These are phyloP conservation scores for Lyophyllum semitale DNA, from an alignment of 768 basidiomycete genomes.

Conservation along the genomic window DNA sequence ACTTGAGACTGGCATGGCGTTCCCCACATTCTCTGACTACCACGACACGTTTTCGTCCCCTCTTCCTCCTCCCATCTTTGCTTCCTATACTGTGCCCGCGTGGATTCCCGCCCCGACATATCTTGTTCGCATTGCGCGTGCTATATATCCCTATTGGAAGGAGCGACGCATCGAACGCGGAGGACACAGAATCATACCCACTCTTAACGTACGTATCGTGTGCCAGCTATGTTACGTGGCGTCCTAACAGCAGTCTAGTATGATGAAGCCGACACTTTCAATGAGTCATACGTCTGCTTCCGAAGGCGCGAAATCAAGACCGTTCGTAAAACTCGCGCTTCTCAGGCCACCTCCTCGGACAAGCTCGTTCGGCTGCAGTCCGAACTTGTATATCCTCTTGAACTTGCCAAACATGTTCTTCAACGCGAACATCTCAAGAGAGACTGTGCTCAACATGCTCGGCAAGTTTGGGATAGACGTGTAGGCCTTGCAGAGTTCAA, in stretches of 20 bases:
- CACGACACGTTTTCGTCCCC: conserved; percentile 67
- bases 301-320: conserved; percentile 92
- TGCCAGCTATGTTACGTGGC: not conserved
- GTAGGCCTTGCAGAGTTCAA: conserved; percentile 77
- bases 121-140: conserved; percentile 69
- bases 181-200: conserved; percentile 85
- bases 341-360: conserved; percentile 88
- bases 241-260: conserved; percentile 43
- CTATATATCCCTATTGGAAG: conserved; percentile 88
- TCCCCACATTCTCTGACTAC: conserved; percentile 76
- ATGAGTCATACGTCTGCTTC: conserved; percentile 97
- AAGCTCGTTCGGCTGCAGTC: conserved; percentile 78
- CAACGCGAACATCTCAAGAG: conserved; percentile 78
- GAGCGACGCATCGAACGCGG: conserved; percentile 77
- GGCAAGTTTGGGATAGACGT: conserved; percentile 76
- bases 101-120: conserved; percentile 67
- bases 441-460: conserved; percentile 54
- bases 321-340: conserved; percentile 90
- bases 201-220: conserved; percentile 69
- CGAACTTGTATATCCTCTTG: conserved; percentile 73
- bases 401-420: conserved; percentile 69
- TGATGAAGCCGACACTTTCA: conserved; percentile 88
- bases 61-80: conserved; percentile 64
- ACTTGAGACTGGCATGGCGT: conserved; percentile 65
- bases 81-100: conserved; percentile 64